Percentiles rank a stretch among this genome's conserved stretches.
Evolutionary conservation across 495 filamentous ascomycete genomes (phyloP).

Genomic region (Lasiosphaeria miniovina): DNA sequence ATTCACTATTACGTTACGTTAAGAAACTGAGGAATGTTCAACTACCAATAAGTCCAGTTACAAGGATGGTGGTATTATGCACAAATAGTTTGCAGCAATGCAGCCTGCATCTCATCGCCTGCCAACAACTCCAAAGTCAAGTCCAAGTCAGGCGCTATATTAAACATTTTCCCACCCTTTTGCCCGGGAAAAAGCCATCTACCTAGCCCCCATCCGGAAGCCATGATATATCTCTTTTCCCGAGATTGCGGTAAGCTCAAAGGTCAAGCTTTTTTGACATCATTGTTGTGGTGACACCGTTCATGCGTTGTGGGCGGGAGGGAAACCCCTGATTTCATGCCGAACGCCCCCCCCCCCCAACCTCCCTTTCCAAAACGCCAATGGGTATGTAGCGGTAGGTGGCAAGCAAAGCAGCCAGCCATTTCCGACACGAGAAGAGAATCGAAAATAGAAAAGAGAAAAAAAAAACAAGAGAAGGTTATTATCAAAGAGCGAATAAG

Average conservation of each 20-base stretch:
- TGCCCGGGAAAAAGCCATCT: too few species aligned
- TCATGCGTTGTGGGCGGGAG: not conserved
- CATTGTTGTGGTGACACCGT: conserved; percentile 1
- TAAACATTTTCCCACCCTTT: too few species aligned
- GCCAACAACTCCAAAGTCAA: too few species aligned
- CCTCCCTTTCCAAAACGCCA: not conserved
- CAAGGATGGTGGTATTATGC: too few species aligned
- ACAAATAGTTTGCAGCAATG: too few species aligned
- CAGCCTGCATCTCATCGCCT: too few species aligned
- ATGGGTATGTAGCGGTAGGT: not conserved
- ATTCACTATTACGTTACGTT: too few species aligned
- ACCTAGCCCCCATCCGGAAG: too few species aligned
- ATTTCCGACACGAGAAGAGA: not conserved
- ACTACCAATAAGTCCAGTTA: too few species aligned
- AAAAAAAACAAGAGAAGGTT: not conserved
- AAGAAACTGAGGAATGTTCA: too few species aligned
- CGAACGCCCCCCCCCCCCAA: conserved; percentile 7
- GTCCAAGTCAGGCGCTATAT: too few species aligned
- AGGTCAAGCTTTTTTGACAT: conserved; percentile 11
- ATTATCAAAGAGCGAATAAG: conserved; percentile 28
- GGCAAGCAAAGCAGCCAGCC: conserved; percentile 1
- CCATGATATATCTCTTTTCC: not conserved
- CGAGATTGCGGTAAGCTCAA: conserved; percentile 5
- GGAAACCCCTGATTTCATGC: conserved; percentile 1
- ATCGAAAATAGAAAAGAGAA: not conserved